A percentile compares a stretch with the other conserved stretches of the same genome.
These are phyloP conservation scores for Umbelopsis sp. DNA, from an alignment of 192 early-diverging fungal species.

Conservation along the genomic window DNA sequence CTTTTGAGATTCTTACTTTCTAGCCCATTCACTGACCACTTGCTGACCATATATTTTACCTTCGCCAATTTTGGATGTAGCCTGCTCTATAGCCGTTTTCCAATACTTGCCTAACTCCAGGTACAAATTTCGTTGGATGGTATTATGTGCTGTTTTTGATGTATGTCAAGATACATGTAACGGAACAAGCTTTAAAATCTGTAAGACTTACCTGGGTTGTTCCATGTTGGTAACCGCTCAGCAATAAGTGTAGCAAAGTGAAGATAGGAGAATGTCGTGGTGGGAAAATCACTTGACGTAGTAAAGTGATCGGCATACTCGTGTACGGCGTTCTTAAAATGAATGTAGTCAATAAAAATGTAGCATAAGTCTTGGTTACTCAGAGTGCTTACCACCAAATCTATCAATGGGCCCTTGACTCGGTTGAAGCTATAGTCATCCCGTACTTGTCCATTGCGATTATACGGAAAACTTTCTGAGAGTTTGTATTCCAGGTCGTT, in stretches of 20 bases:
- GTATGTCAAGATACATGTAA: not conserved
- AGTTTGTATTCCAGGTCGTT: slow-evolving; percentile 70
- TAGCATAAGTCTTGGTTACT: not conserved
- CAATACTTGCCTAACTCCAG: slow-evolving; percentile 73
- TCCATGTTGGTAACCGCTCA: slow-evolving; percentile 82
- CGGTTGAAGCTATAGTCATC: slow-evolving; percentile 93
- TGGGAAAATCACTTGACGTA: slow-evolving; percentile 76
- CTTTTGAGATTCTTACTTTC: slow-evolving; percentile 47
- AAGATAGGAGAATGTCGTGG: slow-evolving; percentile 78
- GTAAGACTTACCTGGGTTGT: slow-evolving; percentile 46
- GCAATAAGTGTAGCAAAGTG: slow-evolving; percentile 73
- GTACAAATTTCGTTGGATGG: slow-evolving; percentile 65
- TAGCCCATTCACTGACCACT: slow-evolving; percentile 85
- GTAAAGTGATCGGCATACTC: slow-evolving; percentile 80
- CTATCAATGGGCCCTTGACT: slow-evolving; percentile 73
- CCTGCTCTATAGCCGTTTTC: slow-evolving; percentile 75
- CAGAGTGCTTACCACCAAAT: slow-evolving; percentile 57
- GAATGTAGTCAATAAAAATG: not conserved
- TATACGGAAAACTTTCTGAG: slow-evolving; percentile 85
- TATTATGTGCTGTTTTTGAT: slow-evolving; percentile 58
- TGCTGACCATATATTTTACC: slow-evolving; percentile 83
- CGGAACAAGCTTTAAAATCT: not conserved
- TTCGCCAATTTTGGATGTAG: slow-evolving; percentile 68
- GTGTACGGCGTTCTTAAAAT: slow-evolving; percentile 60
- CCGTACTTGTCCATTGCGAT: slow-evolving; percentile 67